These are phyloP conservation scores for Escallonia herrerae DNA, from an alignment of 129 eudicot genomes.

Conservation along the genomic window DNA sequence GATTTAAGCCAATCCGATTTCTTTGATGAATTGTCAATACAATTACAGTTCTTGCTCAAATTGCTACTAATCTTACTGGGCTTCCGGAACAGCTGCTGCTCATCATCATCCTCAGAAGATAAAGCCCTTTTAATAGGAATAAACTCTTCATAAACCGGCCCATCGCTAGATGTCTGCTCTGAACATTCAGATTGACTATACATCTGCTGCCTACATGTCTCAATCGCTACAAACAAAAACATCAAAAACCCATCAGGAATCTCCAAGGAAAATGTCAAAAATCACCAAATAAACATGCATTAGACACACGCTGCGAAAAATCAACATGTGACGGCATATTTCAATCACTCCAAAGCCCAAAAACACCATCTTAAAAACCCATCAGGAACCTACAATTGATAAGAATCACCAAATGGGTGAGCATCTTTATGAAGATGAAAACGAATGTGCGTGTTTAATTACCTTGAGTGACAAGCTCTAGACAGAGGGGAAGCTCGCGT, in stretches of 20 bases:
- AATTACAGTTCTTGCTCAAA: conserved; percentile 11
- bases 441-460: neutral
- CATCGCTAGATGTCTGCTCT: conserved; percentile 70
- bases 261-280: neutral
- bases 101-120: conserved; percentile 41
- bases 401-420: neutral
- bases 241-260: conserved; percentile 12
- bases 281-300: neutral
- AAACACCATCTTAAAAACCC: conserved; percentile 10
- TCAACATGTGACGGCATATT: conserved; percentile 20
- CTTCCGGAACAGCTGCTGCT: conserved; percentile 31
- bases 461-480: conserved; percentile 86
- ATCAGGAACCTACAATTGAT: neutral
- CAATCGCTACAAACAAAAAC: conserved; percentile 56
- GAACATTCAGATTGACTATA: conserved; percentile 63
- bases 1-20: conserved; percentile 97
- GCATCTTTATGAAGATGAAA: neutral
- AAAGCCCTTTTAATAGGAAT: conserved; percentile 57
- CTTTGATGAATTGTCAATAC: conserved; percentile 34
- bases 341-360: conserved; percentile 54
- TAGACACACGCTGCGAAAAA: neutral
- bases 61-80: conserved; percentile 7
- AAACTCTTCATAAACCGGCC: conserved; percentile 80
- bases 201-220: conserved; percentile 65
- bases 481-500: conserved; percentile 91